Conservation (phyloP, 768 basidiomycete genomes). For the Russula brevipes region DNA sequence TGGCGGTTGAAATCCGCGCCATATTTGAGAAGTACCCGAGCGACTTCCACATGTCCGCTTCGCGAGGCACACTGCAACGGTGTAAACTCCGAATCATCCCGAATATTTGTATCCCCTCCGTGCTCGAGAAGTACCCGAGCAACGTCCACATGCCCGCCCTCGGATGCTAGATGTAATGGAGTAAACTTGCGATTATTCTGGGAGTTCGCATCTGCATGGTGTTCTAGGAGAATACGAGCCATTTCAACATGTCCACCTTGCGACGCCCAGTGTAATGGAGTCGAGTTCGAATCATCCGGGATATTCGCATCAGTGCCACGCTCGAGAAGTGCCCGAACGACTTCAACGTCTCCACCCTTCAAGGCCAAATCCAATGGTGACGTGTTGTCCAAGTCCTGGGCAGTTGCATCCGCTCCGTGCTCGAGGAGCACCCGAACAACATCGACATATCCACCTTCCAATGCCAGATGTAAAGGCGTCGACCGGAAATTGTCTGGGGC, state of each 20-base stretch:
- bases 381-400: not conserved
- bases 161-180: not conserved
- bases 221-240: not conserved
- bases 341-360: too few species aligned
- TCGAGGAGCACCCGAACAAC: not conserved
- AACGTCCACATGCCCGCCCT: not conserved
- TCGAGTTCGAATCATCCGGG: too few species aligned
- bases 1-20: not conserved
- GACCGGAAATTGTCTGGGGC: rapidly evolving
- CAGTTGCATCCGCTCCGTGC: not conserved
- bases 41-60: not conserved
- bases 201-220: not conserved
- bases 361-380: too few species aligned
- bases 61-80: not conserved
- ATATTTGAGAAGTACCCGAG: not conserved
- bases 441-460: too few species aligned
- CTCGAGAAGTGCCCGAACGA: not conserved
- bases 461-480: not conserved
- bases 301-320: not conserved
- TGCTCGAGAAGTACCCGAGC: not conserved
- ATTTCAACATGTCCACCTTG: not conserved
- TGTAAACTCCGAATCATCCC: not conserved
- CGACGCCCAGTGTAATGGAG: too few species aligned
- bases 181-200: not conserved
- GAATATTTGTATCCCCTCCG: not conserved